A percentile compares a stretch with the other conserved stretches of the same genome.
Evolutionary conservation across 768 basidiomycete species (phyloP).

Genomic region (Podaxis sp.): DNA sequence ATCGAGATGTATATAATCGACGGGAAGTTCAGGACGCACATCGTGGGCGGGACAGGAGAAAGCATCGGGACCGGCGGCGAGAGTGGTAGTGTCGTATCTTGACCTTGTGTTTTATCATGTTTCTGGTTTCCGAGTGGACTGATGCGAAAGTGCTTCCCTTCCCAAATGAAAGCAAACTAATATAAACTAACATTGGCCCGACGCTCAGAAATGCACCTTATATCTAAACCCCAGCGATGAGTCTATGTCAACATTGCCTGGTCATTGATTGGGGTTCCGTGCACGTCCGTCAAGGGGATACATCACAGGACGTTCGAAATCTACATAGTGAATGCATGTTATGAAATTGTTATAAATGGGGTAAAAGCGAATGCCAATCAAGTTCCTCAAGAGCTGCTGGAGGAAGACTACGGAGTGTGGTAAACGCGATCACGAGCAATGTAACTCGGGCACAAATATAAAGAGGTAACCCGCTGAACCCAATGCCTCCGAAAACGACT

Average conservation of each 20-base stretch:
- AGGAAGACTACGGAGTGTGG: not conserved
- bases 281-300: too few relatives aligned
- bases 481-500: too few relatives aligned
- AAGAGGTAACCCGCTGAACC: not conserved
- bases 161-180: too few relatives aligned
- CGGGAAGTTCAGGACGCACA: slow-evolving; percentile 73
- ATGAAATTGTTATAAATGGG: too few relatives aligned
- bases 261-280: too few relatives aligned
- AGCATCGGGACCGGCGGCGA: slow-evolving; percentile 9
- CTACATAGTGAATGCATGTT: too few relatives aligned
- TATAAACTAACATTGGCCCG: too few relatives aligned
- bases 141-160: not conserved
- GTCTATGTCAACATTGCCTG: too few relatives aligned
- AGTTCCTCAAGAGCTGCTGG: not conserved
- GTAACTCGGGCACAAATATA: not conserved
- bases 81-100: slow-evolving; percentile 4
- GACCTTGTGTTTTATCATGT: not conserved
- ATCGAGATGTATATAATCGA: slow-evolving; percentile 70
- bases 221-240: too few relatives aligned
- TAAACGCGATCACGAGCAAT: not conserved
- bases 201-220: too few relatives aligned
- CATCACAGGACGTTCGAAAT: too few relatives aligned
- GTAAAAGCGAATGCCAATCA: not conserved
- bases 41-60: slow-evolving; percentile 33
- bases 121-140: not conserved